Evolutionary conservation across 352 stramenopile species (phyloP), one percentile per base, ranked within the genome.

Genomic region (Globisporangium yorkense): DNA sequence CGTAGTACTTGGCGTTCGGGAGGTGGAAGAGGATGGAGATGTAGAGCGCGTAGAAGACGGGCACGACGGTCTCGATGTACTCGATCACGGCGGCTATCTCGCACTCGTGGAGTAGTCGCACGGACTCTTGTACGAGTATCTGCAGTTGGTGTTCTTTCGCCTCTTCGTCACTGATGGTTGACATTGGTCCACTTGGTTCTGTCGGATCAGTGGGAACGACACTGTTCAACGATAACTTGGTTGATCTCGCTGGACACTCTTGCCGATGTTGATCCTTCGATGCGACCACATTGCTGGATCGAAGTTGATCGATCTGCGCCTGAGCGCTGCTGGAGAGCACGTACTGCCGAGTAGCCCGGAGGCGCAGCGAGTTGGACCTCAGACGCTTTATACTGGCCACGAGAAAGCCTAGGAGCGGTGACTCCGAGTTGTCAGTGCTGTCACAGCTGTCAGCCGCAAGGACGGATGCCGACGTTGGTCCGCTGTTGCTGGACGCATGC

Each of bases 1-100:
- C 3, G 46, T 51, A 39, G 48, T 53, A 53, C 48, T 39, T 35
- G 21, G 29, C 48, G 29, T 53, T 53, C 29, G 48, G 48, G 13
- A 53, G 48, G 16, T 53, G 15, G 27, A 27, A 41, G 48, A 53
- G 48, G 12, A 53, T 12, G 24, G 48, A n/a, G 48, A 53, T 41
- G 48, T 40, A 53, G 48, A 53, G 2, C 13, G 27, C 27, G 29
- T 53, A 53, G 24, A 53, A 24, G 5, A 37, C 18, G 3, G 48
- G 48, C 0, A 53, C 29, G 29, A 27, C 48, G 7, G 29, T 24
- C 27, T 53, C 48, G 29, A 53, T 27, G 48, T 41, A 53, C 48
- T 53, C 24, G 48, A 53, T 37, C 15, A 41, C 48, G 1, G 13
- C 3, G 24, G 29, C 5, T 2, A 2, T 0, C 24, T 39, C 47